Percentiles rank a stretch among this genome's conserved stretches.
Evolutionary conservation across 176 grass and related monocot genomes (phyloP).

Genomic region (Dendrocalamus sinicus): DNA sequence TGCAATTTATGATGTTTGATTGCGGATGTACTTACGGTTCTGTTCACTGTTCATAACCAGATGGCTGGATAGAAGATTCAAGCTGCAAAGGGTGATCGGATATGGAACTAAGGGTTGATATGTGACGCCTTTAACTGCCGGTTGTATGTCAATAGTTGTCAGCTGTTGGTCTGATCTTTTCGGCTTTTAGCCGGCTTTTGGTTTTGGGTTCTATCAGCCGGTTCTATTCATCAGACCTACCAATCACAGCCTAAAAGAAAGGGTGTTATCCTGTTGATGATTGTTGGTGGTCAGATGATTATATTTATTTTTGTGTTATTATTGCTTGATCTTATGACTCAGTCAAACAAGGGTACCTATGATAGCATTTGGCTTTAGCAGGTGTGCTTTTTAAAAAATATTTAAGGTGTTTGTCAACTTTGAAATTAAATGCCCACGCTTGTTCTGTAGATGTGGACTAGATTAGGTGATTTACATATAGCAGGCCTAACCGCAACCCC

Average conservation of each 20-base stretch:
- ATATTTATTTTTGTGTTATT: neutral
- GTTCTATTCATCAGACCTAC: too few species aligned
- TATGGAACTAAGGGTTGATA: neutral
- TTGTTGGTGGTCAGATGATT: neutral
- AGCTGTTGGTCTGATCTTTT: neutral
- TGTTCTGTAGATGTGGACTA: neutral
- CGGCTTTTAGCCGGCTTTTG: too few species aligned
- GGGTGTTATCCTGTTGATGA: too few species aligned
- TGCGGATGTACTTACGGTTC: neutral
- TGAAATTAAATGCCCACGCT: neutral
- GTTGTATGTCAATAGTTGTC: neutral
- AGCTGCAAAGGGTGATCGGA: neutral
- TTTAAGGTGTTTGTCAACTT: too few species aligned
- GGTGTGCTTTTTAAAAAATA: neutral
- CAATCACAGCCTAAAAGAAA: too few species aligned
- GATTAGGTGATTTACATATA: neutral
- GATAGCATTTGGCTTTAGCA: neutral
- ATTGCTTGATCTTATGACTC: neutral
- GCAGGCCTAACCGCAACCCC: too few species aligned
- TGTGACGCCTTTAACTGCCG: neutral
- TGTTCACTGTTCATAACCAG: slow-evolving; percentile 35
- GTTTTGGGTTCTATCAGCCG: neutral
- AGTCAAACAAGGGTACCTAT: neutral
- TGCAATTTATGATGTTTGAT: neutral
- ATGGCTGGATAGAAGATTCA: slow-evolving; percentile 24